These are phyloP conservation scores for Tardiomyces digboiensis DNA, from an alignment of 1,139 yeast species.

Conservation along the genomic window DNA sequence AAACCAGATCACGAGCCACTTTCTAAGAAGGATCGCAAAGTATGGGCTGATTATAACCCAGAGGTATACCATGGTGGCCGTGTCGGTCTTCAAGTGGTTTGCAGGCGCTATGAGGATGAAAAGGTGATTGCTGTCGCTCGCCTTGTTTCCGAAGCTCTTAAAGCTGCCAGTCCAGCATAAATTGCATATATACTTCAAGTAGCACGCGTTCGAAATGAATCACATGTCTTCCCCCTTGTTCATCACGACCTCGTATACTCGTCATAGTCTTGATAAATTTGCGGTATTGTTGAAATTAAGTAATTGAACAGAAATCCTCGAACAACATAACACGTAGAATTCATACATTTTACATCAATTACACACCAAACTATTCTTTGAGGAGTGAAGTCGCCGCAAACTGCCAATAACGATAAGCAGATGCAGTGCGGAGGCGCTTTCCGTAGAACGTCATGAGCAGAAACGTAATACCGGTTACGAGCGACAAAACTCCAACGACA, in stretches of 20 bases:
- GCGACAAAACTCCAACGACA: conserved; percentile 34
- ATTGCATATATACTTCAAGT: too few relatives aligned
- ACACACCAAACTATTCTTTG: not conserved
- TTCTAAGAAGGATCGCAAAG: conserved; percentile 20
- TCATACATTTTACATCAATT: too few relatives aligned
- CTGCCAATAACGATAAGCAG: not conserved
- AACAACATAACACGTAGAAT: too few relatives aligned
- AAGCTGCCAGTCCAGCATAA: not conserved
- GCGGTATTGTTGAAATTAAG: too few relatives aligned
- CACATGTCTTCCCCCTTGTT: too few relatives aligned
- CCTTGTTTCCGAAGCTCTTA: not conserved
- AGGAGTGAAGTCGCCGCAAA: not conserved
- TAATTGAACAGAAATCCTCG: too few relatives aligned
- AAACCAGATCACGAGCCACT: conserved; percentile 17
- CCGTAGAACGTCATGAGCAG: conserved; percentile 29
- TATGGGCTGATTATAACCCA: conserved; percentile 33
- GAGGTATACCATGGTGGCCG: conserved; percentile 41
- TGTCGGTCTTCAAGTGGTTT: conserved; percentile 40
- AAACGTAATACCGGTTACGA: conserved; percentile 35
- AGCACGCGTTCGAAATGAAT: too few relatives aligned
- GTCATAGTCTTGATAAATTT: too few relatives aligned
- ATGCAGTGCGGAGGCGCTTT: conserved; percentile 7
- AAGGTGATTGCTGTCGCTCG: not conserved
- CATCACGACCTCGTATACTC: too few relatives aligned
- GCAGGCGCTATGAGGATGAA: not conserved